A percentile compares a stretch with the other conserved stretches of the same genome.
These are phyloP conservation scores for Oldenlandia corymbosa DNA, from an alignment of 257 asterid genomes.

Conservation along the genomic window DNA sequence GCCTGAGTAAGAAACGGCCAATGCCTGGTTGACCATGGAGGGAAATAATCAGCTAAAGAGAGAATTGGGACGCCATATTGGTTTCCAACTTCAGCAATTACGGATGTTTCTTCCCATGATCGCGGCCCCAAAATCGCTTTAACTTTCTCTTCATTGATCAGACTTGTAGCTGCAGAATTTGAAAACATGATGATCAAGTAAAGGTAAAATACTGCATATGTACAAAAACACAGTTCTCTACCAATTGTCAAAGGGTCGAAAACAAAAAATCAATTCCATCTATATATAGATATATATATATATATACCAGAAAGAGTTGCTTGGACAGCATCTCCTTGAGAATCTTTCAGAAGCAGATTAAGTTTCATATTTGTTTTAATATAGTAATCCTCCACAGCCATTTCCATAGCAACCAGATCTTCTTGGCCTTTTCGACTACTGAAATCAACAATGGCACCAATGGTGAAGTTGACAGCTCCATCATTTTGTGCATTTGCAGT, in stretches of 20 bases:
- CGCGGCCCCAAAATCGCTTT: constrained; percentile 34
- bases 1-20: constrained; percentile 39
- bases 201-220: neutral
- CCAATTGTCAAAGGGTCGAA: neutral
- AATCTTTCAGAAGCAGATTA: constrained; percentile 13
- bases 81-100: constrained; percentile 30
- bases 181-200: neutral
- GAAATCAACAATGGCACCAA: constrained; percentile 35
- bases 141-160: constrained; percentile 20
- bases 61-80: constrained; percentile 20
- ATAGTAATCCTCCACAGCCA: constrained; percentile 26
- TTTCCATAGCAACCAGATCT: constrained; percentile 32
- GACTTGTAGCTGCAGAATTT: constrained; percentile 28
- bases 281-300: neutral
- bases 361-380: constrained; percentile 10
- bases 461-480: neutral
- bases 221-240: neutral
- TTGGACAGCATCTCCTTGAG: constrained; percentile 21
- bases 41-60: constrained; percentile 27
- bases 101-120: constrained; percentile 39
- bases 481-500: constrained; percentile 1
- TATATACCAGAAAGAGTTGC: constrained; percentile 35
- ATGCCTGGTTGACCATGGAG: constrained; percentile 23
- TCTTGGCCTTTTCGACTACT: constrained; percentile 30
- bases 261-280: neutral